phyloP scores from a whole-genome alignment of 768 basidiomycete genomes.

The Boletus eberwhitei region DNA sequence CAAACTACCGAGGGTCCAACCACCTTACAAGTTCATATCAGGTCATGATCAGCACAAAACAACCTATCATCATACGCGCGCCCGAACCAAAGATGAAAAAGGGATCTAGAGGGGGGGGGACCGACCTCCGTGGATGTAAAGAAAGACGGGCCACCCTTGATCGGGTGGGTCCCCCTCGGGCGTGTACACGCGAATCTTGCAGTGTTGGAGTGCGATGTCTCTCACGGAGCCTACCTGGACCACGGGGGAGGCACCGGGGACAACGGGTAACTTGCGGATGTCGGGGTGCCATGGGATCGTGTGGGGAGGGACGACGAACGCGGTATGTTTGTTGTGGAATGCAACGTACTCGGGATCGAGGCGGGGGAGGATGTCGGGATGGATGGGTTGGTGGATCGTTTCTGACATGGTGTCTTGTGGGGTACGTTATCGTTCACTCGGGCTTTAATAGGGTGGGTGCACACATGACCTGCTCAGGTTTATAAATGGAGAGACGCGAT shows the following conservation, averaged over 20 bases:
- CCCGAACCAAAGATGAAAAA: no score
- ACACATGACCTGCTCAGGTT: conserved; percentile 11
- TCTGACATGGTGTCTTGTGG: conserved; percentile 8
- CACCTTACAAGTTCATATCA: conserved; percentile 43
- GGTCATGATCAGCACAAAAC: not conserved
- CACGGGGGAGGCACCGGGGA: conserved; percentile 54
- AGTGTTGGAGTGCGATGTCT: conserved; percentile 48
- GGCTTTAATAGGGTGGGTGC: not conserved
- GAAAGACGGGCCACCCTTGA: conserved; percentile 65
- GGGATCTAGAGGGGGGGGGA: not conserved
- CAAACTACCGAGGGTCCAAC: conserved; percentile 72
- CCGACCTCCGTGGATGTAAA: conserved; percentile 72
- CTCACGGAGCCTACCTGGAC: conserved; percentile 51
- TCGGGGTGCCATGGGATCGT: conserved; percentile 58
- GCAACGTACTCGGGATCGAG: conserved; percentile 64
- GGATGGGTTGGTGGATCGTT: conserved; percentile 46
- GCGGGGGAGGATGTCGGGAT: conserved; percentile 52
- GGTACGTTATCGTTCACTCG: not conserved
- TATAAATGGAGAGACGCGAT: not conserved
- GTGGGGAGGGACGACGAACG: conserved; percentile 46
- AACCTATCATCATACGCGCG: not conserved
- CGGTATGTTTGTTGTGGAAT: conserved; percentile 51
- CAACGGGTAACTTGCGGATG: conserved; percentile 47
- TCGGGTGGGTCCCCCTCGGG: conserved; percentile 49
- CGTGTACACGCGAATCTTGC: conserved; percentile 59